Evolutionary conservation across 2,329 filamentous ascomycete genomes (phyloP), one percentile per base, ranked within the genome.

Genomic region (Coniochaeta sp.): DNA sequence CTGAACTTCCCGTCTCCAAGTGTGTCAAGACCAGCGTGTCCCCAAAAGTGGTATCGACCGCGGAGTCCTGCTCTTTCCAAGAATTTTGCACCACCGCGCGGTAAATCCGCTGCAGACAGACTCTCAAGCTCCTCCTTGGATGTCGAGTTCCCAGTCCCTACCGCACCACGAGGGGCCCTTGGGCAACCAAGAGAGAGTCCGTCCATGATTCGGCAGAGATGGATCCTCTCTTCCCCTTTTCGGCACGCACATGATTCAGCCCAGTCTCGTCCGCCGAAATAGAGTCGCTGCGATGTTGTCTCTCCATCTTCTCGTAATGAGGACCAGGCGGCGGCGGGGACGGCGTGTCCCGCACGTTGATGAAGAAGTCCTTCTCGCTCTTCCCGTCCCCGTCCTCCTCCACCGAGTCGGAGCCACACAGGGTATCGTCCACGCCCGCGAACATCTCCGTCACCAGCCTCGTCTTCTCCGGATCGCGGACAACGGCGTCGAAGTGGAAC

Each of bases 401-500:
- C n/a, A n/a, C n/a, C n/a, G n/a, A n/a, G n/a, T n/a, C 4, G 6
- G 18, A 13, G 20, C 26, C 38, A 13, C 38, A 42, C 6, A 42
- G 38, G 8, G 18, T 42, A 14, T 42, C 38, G 12, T 49, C 45
- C 30, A 32, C 30, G 9, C n/a, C 30, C n/a, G 9, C 47, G 62
- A 65, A 72, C 71, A 72, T 72, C 7, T 54, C 54, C 12, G 56
- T 48, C 42, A 73, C 55, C 10, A 52, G 8, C 1, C 13, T 50
- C n/a, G 53, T 50, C 52, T 61, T 66, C 1, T 51, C 52, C 12
- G 58, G 55, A 14, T 53, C 55, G 5, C 71, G 60, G 3, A 66
- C 60, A 1, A 58, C 9, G 3, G 63, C 62, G 14, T 73, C 68
- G 42, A 74, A 73, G 16, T 65, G 60, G 49, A 74, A 74, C 14